phyloP scores from a whole-genome alignment of 1,139 yeast species.

The Suhomyces atakaporum region DNA sequence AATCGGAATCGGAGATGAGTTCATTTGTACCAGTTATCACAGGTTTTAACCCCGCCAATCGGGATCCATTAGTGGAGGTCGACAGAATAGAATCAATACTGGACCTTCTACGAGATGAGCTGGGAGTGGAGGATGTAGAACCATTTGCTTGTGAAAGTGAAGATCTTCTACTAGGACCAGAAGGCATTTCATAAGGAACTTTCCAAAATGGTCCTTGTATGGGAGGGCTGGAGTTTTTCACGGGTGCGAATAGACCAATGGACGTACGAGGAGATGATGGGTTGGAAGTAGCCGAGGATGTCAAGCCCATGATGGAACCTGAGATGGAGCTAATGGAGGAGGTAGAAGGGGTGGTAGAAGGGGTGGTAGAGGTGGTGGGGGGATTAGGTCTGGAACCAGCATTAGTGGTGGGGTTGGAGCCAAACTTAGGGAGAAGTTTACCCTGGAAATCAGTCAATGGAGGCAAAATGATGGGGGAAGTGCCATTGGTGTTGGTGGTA shows the following conservation, averaged over 20 bases:
- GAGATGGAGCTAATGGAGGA: conserved; percentile 16
- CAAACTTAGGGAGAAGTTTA: conserved; percentile 10
- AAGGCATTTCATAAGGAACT: conserved; percentile 54
- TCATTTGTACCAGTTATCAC: conserved; percentile 26
- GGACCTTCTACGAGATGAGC: conserved; percentile 28
- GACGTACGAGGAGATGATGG: conserved; percentile 19
- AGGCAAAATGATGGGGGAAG: conserved; percentile 30
- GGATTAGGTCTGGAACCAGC: too few species aligned
- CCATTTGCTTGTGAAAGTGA: conserved; percentile 9
- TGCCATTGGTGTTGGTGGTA: conserved; percentile 16
- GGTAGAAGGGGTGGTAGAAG: conserved; percentile 13
- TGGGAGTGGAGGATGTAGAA: conserved; percentile 6
- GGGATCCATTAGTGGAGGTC: conserved; percentile 35
- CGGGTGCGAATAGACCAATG: conserved; percentile 15
- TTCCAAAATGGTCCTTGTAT: conserved; percentile 54
- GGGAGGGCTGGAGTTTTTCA: conserved; percentile 32
- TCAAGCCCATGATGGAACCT: background rate
- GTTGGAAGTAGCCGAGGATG: conserved; percentile 4
- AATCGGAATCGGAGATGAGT: conserved; percentile 36
- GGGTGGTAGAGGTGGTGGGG: too few species aligned
- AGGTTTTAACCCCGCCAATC: conserved; percentile 34
- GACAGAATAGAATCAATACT: conserved; percentile 41
- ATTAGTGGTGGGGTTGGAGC: conserved; percentile 5
- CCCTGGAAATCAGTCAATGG: conserved; percentile 23
- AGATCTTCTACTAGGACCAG: conserved; percentile 15